A percentile compares a stretch with the other conserved stretches of the same genome.
Evolutionary conservation across 2,329 filamentous ascomycete species (phyloP).

Genomic region (Epichloe coenophiala): DNA sequence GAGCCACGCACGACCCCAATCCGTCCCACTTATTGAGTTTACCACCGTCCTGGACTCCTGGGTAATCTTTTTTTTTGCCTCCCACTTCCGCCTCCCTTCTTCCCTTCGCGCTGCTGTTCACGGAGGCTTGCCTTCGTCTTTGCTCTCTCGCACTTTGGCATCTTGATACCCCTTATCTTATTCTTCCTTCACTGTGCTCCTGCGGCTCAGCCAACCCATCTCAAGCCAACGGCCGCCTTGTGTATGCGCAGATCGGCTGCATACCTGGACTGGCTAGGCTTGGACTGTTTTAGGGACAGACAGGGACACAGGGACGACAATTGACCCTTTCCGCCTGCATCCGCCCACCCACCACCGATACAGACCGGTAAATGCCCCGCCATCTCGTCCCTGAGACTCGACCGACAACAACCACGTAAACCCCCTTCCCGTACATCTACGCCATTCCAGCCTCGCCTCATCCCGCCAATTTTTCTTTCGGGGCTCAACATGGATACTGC

Average conservation of each 20-base stretch:
- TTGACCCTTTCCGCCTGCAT: no score
- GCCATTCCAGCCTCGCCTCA: not conserved
- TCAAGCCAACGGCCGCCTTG: not conserved
- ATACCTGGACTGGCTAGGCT: not conserved
- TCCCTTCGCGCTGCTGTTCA: not conserved
- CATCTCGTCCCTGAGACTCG: slow-evolving; percentile 1
- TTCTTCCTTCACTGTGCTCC: not conserved
- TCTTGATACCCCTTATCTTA: not conserved
- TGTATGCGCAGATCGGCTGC: not conserved
- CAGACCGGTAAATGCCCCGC: slow-evolving; percentile 4
- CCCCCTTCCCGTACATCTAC: not conserved
- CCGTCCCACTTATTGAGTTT: no score
- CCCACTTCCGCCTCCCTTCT: not conserved
- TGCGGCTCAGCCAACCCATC: not conserved
- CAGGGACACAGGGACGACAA: not conserved
- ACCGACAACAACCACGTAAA: slow-evolving; percentile 2
- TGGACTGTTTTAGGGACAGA: not conserved
- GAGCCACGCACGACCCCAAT: not conserved
- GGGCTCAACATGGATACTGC: slow-evolving; percentile 52
- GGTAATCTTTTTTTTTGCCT: not conserved
- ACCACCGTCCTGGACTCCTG: no score
- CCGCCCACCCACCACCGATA: not conserved
- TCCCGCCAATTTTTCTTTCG: not conserved
- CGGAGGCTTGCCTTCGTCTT: not conserved
- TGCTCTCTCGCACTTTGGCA: not conserved